Conservation (phyloP, 2,329 filamentous ascomycete species). For the Arthrobotrys sphaeroides region DNA sequence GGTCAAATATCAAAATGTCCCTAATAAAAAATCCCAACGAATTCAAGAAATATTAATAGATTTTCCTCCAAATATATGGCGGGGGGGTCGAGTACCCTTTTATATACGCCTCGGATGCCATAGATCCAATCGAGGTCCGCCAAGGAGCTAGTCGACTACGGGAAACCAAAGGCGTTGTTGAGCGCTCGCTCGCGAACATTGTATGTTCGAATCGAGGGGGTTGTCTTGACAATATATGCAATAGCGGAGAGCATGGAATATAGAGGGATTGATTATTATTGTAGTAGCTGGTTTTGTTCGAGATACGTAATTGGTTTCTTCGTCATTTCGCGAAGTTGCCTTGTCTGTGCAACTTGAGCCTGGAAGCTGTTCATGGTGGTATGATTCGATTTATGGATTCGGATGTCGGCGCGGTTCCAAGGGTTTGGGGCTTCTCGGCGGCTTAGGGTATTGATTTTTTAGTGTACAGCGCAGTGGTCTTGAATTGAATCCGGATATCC, state of each 20-base stretch:
- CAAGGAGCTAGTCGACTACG: constrained; percentile 3
- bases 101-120: background rate
- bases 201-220: background rate
- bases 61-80: background rate
- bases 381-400: no score
- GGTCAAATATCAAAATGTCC: no score
- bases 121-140: background rate
- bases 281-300: background rate
- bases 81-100: background rate
- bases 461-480: no score
- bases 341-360: background rate
- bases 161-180: constrained; percentile 16
- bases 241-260: no score
- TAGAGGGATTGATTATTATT: background rate
- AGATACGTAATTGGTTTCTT: background rate
- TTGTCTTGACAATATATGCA: background rate
- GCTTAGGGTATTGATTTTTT: no score
- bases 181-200: background rate
- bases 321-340: background rate
- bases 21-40: background rate
- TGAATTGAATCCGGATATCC: no score
- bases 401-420: no score
- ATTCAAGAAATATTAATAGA: background rate
- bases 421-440: no score
- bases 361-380: background rate